Evolutionary conservation across 1,284 basidiomycete species (phyloP).

Genomic region (Tetrapyrgos nigripes): DNA sequence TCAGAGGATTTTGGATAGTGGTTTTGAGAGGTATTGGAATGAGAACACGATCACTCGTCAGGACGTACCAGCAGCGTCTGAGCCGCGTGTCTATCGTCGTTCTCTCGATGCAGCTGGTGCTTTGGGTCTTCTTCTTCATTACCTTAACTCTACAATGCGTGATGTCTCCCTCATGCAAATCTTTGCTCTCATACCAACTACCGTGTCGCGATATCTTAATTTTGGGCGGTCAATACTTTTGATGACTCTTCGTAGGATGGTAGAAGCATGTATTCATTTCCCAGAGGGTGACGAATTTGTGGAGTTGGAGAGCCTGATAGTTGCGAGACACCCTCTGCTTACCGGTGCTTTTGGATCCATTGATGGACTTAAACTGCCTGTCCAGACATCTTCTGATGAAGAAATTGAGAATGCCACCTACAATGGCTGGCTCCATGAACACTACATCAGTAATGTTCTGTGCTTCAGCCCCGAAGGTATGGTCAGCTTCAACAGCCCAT

Average conservation of each 20-base stretch:
- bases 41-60: conserved; percentile 36
- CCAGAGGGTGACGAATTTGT: conserved; percentile 37
- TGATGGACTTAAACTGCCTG: conserved; percentile 38
- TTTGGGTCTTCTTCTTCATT: conserved; percentile 52
- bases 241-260: conserved; percentile 34
- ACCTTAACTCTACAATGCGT: conserved; percentile 46
- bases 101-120: conserved; percentile 53
- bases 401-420: conserved; percentile 55
- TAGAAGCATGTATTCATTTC: conserved; percentile 43
- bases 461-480: conserved; percentile 41
- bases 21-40: conserved; percentile 33
- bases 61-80: conserved; percentile 32
- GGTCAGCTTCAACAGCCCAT: background rate
- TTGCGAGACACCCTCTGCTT: conserved; percentile 41
- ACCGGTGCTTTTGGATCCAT: conserved; percentile 44
- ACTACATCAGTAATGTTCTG: conserved; percentile 42
- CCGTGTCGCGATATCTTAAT: conserved; percentile 39
- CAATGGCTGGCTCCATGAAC: conserved; percentile 53
- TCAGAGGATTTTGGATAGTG: too few relatives aligned
- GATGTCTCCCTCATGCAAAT: conserved; percentile 45
- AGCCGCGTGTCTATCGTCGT: conserved; percentile 33
- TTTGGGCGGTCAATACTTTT: conserved; percentile 31
- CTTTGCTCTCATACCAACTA: conserved; percentile 39
- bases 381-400: conserved; percentile 37
- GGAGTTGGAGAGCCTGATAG: conserved; percentile 34